These are phyloP conservation scores for Coemansia sp. DNA, from an alignment of 192 early-diverging fungal species.

Conservation along the genomic window DNA sequence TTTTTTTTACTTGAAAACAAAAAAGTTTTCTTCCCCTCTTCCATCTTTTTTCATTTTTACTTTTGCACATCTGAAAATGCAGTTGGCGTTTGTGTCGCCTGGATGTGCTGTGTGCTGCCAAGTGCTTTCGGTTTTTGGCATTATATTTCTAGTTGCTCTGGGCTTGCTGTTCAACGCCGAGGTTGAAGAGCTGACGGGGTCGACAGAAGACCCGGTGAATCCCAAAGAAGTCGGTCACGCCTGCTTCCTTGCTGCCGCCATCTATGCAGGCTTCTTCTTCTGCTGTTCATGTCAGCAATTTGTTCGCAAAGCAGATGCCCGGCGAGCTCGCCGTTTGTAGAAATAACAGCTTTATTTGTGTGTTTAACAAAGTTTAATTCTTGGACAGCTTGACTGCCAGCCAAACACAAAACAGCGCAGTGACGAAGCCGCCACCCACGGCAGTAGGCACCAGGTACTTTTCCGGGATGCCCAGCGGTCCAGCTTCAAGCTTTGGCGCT, in stretches of 20 bases:
- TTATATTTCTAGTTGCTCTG: conserved; percentile 48
- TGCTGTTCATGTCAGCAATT: conserved; percentile 54
- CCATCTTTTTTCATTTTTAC: conserved; percentile 1
- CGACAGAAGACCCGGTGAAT: conserved; percentile 51
- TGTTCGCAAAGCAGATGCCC: conserved; percentile 31
- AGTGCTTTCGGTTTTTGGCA: conserved; percentile 50
- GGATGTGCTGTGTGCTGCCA: conserved; percentile 55
- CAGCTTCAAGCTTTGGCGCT: not conserved
- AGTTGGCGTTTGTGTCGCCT: conserved; percentile 51
- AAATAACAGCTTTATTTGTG: too few relatives aligned
- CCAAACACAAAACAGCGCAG: conserved; percentile 52
- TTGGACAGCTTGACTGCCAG: conserved; percentile 52
- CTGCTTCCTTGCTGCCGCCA: conserved; percentile 49
- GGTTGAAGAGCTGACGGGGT: conserved; percentile 50
- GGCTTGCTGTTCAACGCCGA: conserved; percentile 51
- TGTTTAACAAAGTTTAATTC: conserved; percentile 25
- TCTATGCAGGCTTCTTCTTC: conserved; percentile 48
- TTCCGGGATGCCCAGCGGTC: conserved; percentile 46
- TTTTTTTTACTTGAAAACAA: too few relatives aligned
- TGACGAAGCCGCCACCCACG: conserved; percentile 52
- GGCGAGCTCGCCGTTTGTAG: conserved; percentile 47
- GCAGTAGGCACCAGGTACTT: conserved; percentile 50
- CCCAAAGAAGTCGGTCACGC: conserved; percentile 53
- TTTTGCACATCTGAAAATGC: conserved; percentile 24
- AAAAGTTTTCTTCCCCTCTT: not conserved